These are phyloP conservation scores for Cryomyces minteri DNA, from an alignment of 495 filamentous ascomycete genomes.

Conservation along the genomic window DNA sequence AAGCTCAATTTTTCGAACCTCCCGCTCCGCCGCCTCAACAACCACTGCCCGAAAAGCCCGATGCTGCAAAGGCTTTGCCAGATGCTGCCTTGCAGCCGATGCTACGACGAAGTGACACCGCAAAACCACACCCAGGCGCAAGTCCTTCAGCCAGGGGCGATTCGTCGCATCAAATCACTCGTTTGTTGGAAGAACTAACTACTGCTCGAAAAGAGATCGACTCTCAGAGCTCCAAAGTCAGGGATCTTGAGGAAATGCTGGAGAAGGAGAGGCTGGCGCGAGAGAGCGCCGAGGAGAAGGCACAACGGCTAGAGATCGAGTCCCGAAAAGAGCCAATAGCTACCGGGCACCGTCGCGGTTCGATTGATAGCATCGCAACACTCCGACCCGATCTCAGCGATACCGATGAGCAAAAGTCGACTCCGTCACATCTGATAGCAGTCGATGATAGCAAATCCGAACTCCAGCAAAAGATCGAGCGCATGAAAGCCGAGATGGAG, in stretches of 20 bases:
- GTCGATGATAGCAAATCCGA: conserved; percentile 17
- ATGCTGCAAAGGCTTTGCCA: conserved; percentile 32
- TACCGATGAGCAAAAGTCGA: conserved; percentile 20
- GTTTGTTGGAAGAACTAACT: conserved; percentile 64
- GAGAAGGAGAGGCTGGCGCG: conserved; percentile 64
- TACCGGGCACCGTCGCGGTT: conserved; percentile 10
- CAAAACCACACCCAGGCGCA: conserved; percentile 41
- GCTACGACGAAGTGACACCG: conserved; percentile 56
- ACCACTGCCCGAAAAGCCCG: conserved; percentile 77
- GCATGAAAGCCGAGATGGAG: conserved; percentile 67
- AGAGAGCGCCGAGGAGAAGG: conserved; percentile 64
- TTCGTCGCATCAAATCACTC: conserved; percentile 50
- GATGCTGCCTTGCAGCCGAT: conserved; percentile 29
- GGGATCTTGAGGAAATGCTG: conserved; percentile 63
- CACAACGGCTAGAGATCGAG: conserved; percentile 45
- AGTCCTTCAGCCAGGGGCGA: conserved; percentile 30
- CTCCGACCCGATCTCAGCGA: conserved; percentile 3
- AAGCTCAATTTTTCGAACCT: conserved; percentile 68
- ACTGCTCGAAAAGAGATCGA: conserved; percentile 70
- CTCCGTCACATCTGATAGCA: conserved; percentile 2
- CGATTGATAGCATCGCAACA: neutral
- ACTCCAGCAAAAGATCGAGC: conserved; percentile 58
- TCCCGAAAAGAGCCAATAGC: conserved; percentile 11
- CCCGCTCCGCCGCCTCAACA: conserved; percentile 85
- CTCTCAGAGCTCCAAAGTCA: conserved; percentile 54